Evolutionary conservation across 805 yeast species (phyloP), one percentile per base, ranked within the genome.

Genomic region (Schwanniomyces polymorphus): DNA sequence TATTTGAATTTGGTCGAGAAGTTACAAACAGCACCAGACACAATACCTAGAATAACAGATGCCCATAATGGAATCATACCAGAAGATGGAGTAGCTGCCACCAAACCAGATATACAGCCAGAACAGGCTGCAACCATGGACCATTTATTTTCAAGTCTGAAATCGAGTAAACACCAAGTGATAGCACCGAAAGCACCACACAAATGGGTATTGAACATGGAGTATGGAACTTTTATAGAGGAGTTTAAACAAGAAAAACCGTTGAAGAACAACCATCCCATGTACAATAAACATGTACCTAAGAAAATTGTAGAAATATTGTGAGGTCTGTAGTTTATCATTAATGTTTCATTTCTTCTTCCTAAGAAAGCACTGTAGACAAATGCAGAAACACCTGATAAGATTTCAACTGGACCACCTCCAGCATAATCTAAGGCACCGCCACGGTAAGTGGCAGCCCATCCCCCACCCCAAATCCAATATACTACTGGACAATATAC

Each of bases 361-460:
- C 97, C 97, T 45, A 88, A 68, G 52, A 86, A 86, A 47, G 81
- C 83, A n/a, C 91, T 82, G 56, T 85, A 85, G 5, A 88, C 96
- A 57, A 92, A 84, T 1, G 97, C 97, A 29, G 90, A 87, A 21
- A 91, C 86, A 50, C 98, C 98, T 21, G 95, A 85, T 27, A 88
- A 78, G 47, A 94, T 89, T 65, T 92, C 98, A 25, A 92, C 97
- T 0, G 97, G 96, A 0, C 97, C 97, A 47, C 98, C 98, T 27
- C 99, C 99, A 21, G 99, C 99, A 66, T 88, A 92, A 65, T 92
- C 99, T 43, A 92, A 74, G 1, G 85, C 98, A 5, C 96, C 97
- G 84, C 96, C 92, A 56, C 82, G 76, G 65, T 65, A 73, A 12
- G 51, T 42, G 55, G 78, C 78, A 31, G 97, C 97, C 98, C 98